Base-by-base conservation (phyloP, 164 flowering plant genomes). In the Chimonanthus salicifolius region DNA sequence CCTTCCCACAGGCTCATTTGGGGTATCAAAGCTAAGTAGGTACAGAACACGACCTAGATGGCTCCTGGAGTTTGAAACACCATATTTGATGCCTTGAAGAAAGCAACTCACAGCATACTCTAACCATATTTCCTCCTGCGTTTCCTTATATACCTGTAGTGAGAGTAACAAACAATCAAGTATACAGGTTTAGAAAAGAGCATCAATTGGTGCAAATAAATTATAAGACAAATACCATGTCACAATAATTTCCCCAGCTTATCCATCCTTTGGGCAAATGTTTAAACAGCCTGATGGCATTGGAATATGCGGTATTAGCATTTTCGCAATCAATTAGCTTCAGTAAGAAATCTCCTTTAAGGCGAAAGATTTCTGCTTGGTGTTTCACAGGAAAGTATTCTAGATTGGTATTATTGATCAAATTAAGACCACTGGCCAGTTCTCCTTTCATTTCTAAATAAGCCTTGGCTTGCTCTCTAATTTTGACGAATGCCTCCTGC, bases 231-330 rank as follows among this genome's bases (percentile, higher is more conserved):
- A 15, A 50, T 89, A 96, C 99, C 99, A 91, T 83, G 82, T 96
- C 99, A 86, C 98, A 94, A 83, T 96, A 96, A 81, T 84, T 90
- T 83, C 98, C 99, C 99, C 99, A 96, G 84, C 98, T 94, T 75
- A 96, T 96, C 99, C 99, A 96, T 69, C 99, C 99, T 81, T 94
- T 96, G 0, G 99, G 95, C 83, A 94, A 80, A 73, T 92, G 90
- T 69, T 94, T 96, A 84, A 87, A 96, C 69, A 94, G 94, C 75
- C 74, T 84, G 75, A 96, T 90, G 58, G 97, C 95, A 83, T 86
- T 87, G 44, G 99, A 96, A 72, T 92, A 96, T 68, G 89, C 84
- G 78, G 82, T 63, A 84, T 96, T 96, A 49, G 97, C 98, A 77
- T 85, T 85, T 80, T 96, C 99, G 74, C 88, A 75, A 66, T 96